Conservation (phyloP, 805 yeast species). For the Danielia oregonensis region DNA sequence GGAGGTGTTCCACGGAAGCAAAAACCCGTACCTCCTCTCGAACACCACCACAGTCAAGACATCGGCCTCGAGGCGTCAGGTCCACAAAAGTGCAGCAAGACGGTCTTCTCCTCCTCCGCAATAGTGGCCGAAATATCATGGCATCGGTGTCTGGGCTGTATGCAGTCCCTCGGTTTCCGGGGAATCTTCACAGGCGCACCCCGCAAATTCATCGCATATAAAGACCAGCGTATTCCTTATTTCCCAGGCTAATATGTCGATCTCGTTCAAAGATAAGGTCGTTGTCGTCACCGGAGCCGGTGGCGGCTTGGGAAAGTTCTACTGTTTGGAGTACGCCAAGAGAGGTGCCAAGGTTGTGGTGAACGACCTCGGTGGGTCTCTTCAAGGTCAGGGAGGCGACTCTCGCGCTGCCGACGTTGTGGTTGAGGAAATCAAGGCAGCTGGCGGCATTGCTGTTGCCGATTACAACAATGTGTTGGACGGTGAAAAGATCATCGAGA, state of each 20-base stretch:
- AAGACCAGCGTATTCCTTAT: not conserved
- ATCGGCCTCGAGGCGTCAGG: too few relatives aligned
- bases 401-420: constrained; percentile 82
- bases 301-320: constrained; percentile 89
- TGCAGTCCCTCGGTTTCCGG: constrained; percentile 15
- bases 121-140: too few relatives aligned
- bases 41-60: too few relatives aligned
- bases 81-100: too few relatives aligned
- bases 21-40: too few relatives aligned
- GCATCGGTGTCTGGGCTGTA: too few relatives aligned
- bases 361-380: constrained; percentile 86
- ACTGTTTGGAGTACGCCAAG: constrained; percentile 81
- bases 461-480: constrained; percentile 87
- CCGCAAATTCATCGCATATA: constrained; percentile 10
- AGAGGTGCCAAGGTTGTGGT: constrained; percentile 95
- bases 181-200: constrained; percentile 12
- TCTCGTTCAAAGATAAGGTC: constrained; percentile 71
- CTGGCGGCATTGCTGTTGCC: constrained; percentile 87
- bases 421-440: constrained; percentile 72
- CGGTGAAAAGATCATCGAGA: constrained; percentile 79
- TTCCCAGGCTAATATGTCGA: constrained; percentile 7
- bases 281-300: constrained; percentile 97
- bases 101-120: too few relatives aligned
- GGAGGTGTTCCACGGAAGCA: too few relatives aligned
- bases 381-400: constrained; percentile 68